Evolutionary conservation across 805 yeast genomes (phyloP).

Genomic region (Wickerhamiella vanderwaltii): DNA sequence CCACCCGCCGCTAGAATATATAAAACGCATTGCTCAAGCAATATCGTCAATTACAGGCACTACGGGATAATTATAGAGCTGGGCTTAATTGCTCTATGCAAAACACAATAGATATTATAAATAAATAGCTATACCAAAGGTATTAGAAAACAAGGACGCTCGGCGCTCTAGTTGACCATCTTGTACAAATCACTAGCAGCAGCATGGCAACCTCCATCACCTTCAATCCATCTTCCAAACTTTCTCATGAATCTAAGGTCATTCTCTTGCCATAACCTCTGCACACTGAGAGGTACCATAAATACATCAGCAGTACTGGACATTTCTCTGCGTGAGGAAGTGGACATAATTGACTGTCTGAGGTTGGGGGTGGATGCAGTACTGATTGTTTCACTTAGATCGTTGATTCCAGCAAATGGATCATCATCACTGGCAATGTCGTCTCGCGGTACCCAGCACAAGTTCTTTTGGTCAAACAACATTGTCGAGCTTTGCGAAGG

Average conservation of each 20-base stretch:
- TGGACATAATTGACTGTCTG: conserved; percentile 7
- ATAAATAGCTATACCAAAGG: too few relatives aligned
- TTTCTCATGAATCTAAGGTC: conserved; percentile 23
- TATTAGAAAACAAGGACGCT: too few relatives aligned
- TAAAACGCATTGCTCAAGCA: too few relatives aligned
- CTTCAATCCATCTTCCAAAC: conserved; percentile 24
- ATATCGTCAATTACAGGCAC: too few relatives aligned
- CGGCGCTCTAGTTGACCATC: conserved; percentile 22
- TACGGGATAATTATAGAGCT: too few relatives aligned
- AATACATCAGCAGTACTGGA: conserved; percentile 18
- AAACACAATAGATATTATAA: too few relatives aligned
- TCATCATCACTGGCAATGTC: conserved; percentile 19
- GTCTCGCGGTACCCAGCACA: conserved; percentile 19
- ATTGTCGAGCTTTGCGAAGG: conserved; percentile 14
- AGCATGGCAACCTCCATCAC: conserved; percentile 17
- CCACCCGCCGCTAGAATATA: too few relatives aligned
- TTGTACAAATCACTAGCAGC: conserved; percentile 19
- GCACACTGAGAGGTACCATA: conserved; percentile 14
- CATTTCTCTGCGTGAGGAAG: conserved; percentile 17
- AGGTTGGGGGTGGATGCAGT: conserved; percentile 10
- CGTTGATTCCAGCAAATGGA: conserved; percentile 21
- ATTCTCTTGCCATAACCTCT: conserved; percentile 20
- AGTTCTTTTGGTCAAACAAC: conserved; percentile 20
- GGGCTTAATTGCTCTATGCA: too few relatives aligned
- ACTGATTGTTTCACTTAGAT: conserved; percentile 6